Percentiles rank a stretch among this genome's conserved stretches.
Conservation (phyloP, 2,329 filamentous ascomycete genomes). For the Chaetomium strumarium region DNA sequence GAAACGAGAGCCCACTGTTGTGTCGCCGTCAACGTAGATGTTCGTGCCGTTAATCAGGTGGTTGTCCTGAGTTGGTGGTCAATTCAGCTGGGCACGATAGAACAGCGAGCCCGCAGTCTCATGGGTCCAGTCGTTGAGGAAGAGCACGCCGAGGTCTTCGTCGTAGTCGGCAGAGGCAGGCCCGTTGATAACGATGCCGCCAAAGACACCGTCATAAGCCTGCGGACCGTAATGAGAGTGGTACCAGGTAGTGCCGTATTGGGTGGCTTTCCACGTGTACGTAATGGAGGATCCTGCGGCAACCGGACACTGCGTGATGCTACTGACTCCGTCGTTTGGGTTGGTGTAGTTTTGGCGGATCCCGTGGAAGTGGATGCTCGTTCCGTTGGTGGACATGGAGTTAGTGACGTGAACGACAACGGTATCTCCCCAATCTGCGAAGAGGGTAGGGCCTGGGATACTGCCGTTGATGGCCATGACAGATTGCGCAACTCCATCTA, state of each 20-base stretch:
- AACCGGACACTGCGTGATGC: conserved; percentile 38
- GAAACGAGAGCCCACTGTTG: conserved; percentile 11
- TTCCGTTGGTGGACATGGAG: conserved; percentile 31
- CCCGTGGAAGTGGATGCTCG: conserved; percentile 37
- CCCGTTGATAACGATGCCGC: conserved; percentile 42
- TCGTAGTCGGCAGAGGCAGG: conserved; percentile 43
- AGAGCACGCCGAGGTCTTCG: conserved; percentile 42
- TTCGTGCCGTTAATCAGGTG: conserved; percentile 42
- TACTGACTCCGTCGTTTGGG: conserved; percentile 34
- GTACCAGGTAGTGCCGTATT: conserved; percentile 36
- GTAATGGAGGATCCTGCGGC: conserved; percentile 31
- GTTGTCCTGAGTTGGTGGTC: conserved; percentile 38
- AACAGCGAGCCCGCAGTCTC: background rate
- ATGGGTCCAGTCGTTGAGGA: conserved; percentile 47
- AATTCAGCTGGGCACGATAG: conserved; percentile 17
- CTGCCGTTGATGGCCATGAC: conserved; percentile 30
- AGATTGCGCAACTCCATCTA: no score
- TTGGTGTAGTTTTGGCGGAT: conserved; percentile 27
- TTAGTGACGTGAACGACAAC: conserved; percentile 26
- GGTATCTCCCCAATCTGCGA: conserved; percentile 34
- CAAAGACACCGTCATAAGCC: conserved; percentile 39
- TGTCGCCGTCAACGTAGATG: conserved; percentile 15
- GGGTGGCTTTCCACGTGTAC: conserved; percentile 30
- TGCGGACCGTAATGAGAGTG: conserved; percentile 33
- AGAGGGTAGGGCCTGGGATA: conserved; percentile 29